Evolutionary conservation across 805 yeast genomes (phyloP).

Genomic region (Kregervanrija delftensis): DNA sequence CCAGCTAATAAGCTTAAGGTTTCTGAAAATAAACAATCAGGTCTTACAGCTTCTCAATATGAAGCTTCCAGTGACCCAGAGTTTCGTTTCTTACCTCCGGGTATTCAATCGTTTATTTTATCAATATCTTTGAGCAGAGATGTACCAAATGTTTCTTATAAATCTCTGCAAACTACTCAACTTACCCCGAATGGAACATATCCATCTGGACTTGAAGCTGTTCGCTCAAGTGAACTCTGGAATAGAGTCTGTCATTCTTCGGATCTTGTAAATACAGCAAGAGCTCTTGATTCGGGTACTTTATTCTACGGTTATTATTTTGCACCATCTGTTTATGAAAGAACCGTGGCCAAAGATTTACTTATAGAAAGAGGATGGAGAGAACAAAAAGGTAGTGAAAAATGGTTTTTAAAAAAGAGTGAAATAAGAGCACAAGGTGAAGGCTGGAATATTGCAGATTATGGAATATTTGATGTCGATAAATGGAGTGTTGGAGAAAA

Average conservation of each 20-base stretch:
- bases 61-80: constrained; percentile 15
- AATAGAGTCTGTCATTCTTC: constrained; percentile 18
- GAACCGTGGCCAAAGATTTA: constrained; percentile 29
- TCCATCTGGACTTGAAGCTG: constrained; percentile 29
- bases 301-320: constrained; percentile 39
- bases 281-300: constrained; percentile 27
- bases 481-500: constrained; percentile 38
- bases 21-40: not conserved
- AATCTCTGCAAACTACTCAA: constrained; percentile 12
- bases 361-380: constrained; percentile 34
- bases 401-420: constrained; percentile 35
- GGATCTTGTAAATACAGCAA: constrained; percentile 21
- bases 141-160: constrained; percentile 11
- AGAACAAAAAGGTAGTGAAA: constrained; percentile 11
- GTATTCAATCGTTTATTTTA: constrained; percentile 27
- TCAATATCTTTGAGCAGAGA: constrained; percentile 21
- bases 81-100: constrained; percentile 29
- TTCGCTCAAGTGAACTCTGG: constrained; percentile 28
- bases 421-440: constrained; percentile 33
- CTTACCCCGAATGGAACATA: constrained; percentile 18
- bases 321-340: constrained; percentile 35
- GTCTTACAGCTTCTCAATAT: not conserved
- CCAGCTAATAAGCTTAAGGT: too few species aligned
- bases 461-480: constrained; percentile 35
- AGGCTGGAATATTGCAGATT: constrained; percentile 35